phyloP scores from a whole-genome alignment of 164 flowering plant species.

The Vitis vinifera region DNA sequence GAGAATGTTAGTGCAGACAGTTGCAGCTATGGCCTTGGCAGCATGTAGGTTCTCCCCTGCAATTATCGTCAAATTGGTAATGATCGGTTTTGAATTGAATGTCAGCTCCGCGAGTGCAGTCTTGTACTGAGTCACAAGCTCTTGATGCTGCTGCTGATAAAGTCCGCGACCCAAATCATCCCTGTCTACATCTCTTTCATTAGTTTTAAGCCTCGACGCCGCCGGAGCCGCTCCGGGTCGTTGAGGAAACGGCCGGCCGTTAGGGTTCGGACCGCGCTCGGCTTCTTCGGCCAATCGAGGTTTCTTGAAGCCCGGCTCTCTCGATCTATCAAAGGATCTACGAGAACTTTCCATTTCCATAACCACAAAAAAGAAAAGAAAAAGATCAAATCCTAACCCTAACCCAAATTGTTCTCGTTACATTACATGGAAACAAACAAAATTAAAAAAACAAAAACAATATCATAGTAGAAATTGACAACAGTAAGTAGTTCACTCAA shows the following conservation, averaged over 20 bases:
- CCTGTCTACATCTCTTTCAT: constrained; percentile 39
- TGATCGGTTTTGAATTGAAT: constrained; percentile 94
- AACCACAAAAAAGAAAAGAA: constrained; percentile 7
- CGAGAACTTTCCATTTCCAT: constrained; percentile 87
- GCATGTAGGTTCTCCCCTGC: constrained; percentile 90
- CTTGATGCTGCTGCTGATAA: constrained; percentile 53
- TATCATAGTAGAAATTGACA: neutral
- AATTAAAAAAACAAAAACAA: neutral
- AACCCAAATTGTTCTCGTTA: constrained; percentile 18
- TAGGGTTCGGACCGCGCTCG: constrained; percentile 26
- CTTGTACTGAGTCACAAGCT: constrained; percentile 84
- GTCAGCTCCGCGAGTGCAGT: constrained; percentile 86
- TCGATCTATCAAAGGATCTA: constrained; percentile 72
- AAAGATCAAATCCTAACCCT: constrained; percentile 20
- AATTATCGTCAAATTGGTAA: constrained; percentile 91
- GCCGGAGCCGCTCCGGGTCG: constrained; percentile 21
- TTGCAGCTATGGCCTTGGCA: constrained; percentile 76
- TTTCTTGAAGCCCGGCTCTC: constrained; percentile 70
- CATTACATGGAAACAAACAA: neutral
- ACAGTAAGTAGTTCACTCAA: neutral
- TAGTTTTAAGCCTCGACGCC: constrained; percentile 29
- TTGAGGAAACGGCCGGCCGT: constrained; percentile 32
- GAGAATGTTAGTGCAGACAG: constrained; percentile 69
- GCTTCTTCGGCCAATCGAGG: constrained; percentile 55
- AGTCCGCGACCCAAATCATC: constrained; percentile 29